Conservation (phyloP, 2,329 filamentous ascomycete genomes). For the Fusarium luffae region DNA sequence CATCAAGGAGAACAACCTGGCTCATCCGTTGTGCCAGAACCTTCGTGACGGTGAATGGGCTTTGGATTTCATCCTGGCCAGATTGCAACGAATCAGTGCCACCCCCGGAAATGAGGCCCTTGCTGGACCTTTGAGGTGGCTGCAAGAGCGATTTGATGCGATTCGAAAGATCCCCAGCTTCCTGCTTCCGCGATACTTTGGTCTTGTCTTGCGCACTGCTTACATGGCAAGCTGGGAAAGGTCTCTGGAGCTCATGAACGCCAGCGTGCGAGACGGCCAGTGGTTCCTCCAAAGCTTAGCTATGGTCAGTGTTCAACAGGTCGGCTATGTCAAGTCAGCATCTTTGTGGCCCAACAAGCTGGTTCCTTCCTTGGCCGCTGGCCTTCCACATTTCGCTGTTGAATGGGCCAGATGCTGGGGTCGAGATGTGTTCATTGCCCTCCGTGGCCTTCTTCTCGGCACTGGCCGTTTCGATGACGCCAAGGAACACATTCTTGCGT, state of each 20-base stretch:
- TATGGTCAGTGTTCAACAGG: conserved; percentile 92
- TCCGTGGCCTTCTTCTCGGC: conserved; percentile 89
- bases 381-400: conserved; percentile 91
- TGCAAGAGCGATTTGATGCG: conserved; percentile 85
- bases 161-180: conserved; percentile 89
- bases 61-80: conserved; percentile 84
- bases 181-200: conserved; percentile 92
- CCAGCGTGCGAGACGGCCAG: conserved; percentile 82
- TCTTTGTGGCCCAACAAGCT: conserved; percentile 88
- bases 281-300: conserved; percentile 89
- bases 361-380: conserved; percentile 89
- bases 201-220: conserved; percentile 85
- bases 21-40: conserved; percentile 93
- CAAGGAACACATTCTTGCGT: conserved; percentile 92
- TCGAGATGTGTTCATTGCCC: conserved; percentile 94
- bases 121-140: conserved; percentile 76
- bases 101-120: conserved; percentile 72
- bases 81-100: conserved; percentile 78
- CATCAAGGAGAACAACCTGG: conserved; percentile 88
- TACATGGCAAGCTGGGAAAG: conserved; percentile 86
- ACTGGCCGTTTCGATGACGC: conserved; percentile 91
- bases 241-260: conserved; percentile 80
- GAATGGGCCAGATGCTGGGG: conserved; percentile 98
- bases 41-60: conserved; percentile 92
- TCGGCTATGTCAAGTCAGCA: conserved; percentile 87